Percentiles rank a stretch among this genome's conserved stretches.
These are phyloP conservation scores for Fusarium sp. DNA, from an alignment of 2,329 filamentous ascomycete genomes.

Conservation along the genomic window DNA sequence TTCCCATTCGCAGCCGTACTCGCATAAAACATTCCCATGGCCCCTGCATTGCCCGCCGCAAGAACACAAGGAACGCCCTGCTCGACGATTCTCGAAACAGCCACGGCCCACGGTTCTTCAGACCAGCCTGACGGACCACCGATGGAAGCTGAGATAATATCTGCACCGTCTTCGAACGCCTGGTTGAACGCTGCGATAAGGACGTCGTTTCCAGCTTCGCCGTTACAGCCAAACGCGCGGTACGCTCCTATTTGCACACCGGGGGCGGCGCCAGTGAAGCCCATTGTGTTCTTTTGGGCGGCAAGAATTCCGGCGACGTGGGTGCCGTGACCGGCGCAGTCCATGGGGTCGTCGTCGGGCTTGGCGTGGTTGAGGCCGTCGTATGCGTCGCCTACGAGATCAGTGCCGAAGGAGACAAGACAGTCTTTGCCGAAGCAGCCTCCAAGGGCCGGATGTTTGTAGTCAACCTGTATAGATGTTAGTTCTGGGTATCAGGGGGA, in stretches of 20 bases:
- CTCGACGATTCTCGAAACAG: conserved; percentile 63
- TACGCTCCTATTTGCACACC: conserved; percentile 66
- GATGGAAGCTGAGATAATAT: conserved; percentile 67
- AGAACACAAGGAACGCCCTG: conserved; percentile 64
- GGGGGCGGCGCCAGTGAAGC: conserved; percentile 68
- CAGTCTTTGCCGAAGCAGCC: conserved; percentile 71
- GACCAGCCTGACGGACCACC: conserved; percentile 63
- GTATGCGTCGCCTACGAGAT: conserved; percentile 67
- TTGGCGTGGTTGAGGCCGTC: conserved; percentile 52
- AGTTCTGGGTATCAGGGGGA: neutral
- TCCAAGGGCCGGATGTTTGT: conserved; percentile 70
- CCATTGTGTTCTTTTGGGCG: conserved; percentile 62
- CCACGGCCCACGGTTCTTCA: conserved; percentile 61
- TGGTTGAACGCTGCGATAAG: conserved; percentile 68
- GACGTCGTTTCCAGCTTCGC: conserved; percentile 63
- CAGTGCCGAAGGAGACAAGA: conserved; percentile 66
- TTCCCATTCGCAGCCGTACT: conserved; percentile 60
- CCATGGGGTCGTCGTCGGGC: conserved; percentile 64
- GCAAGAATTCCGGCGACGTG: conserved; percentile 72
- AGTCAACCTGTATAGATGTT: conserved; percentile 60
- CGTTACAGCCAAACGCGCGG: conserved; percentile 66
- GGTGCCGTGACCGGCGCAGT: conserved; percentile 68
- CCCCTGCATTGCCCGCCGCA: conserved; percentile 63
- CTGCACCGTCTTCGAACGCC: conserved; percentile 68
- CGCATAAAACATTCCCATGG: conserved; percentile 60